Evolutionary conservation across 768 basidiomycete genomes (phyloP), one percentile per base, ranked within the genome.

Genomic region (Strobilomyces confusus): DNA sequence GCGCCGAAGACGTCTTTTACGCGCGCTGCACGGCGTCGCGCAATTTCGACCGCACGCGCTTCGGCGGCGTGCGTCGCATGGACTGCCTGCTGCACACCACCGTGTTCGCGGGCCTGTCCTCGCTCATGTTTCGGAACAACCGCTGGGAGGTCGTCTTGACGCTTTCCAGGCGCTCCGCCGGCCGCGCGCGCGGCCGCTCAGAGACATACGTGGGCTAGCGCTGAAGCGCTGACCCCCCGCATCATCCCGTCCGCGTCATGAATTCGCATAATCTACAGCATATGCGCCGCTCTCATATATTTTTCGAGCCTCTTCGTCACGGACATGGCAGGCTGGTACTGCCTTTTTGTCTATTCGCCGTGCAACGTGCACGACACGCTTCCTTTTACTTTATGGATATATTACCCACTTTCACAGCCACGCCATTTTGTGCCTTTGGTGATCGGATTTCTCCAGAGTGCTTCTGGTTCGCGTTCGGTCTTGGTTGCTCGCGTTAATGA

Each of bases 1-100:
- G 77, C 49, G 67, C 80, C 55, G 70, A 73, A 45, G 40, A 50
- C 4, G 67, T 72, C 1, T 82, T 78, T 52, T 72, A 80, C 38
- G 57, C 65, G 20, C 78, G 82, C 14, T 82, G 80, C 70, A 65
- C 63, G 20, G 60, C 64, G 9, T 71, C 78, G 3, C 57, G 56
- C 6, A 56, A 77, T 51, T 74, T 75, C 25, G 58, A 61, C 17
- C 63, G 51, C 47, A 67, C 71, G 20, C 73, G 73, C 22, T 60
- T 64, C 13, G 63, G 66, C 5, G 82, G 82, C 6, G 67, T 82
- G 1, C 63, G 75, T 58, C 72, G 80, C 29, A 67, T 75, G 25
- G 83, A 84, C 51, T 79, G 72, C 58, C 55, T 84, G 25, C 69
- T 79, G 34, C 66, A 69, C 46, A 78, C 79, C 46, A 77, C 75